Conservation (phyloP, 306 rosid genomes). For the Castanea crenata region DNA sequence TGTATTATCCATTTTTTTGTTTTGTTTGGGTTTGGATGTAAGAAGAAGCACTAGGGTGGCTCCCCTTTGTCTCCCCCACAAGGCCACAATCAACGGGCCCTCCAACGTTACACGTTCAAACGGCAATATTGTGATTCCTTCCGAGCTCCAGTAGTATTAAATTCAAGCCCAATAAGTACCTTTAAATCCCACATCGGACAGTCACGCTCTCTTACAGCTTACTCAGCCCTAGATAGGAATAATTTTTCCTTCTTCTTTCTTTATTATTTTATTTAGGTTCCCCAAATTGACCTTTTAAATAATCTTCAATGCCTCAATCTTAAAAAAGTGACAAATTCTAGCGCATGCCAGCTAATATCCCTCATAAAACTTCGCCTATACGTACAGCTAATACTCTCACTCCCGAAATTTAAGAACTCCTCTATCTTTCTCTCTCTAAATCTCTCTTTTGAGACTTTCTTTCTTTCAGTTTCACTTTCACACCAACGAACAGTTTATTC, state of each 20-base stretch:
- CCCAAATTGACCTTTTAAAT: not conserved
- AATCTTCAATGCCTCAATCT: not conserved
- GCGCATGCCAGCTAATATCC: constrained; percentile 90
- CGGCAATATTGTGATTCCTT: not conserved
- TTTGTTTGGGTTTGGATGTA: too few relatives aligned
- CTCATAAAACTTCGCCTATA: constrained; percentile 64
- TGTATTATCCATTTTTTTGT: too few relatives aligned
- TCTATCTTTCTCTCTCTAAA: not conserved
- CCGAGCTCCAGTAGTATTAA: not conserved
- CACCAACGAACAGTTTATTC: constrained; percentile 22
- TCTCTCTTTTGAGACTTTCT: not conserved
- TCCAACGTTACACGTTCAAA: not conserved
- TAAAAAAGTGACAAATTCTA: constrained; percentile 23
- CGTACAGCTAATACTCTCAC: constrained; percentile 65
- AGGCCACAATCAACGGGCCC: not conserved
- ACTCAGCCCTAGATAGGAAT: constrained; percentile 7
- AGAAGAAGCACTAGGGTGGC: too few relatives aligned
- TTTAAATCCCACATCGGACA: not conserved
- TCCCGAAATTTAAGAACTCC: constrained; percentile 28
- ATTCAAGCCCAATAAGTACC: not conserved
- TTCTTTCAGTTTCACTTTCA: not conserved
- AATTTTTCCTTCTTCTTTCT: not conserved
- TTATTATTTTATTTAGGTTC: not conserved
- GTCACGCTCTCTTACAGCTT: too few relatives aligned
- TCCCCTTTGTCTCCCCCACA: too few relatives aligned